Evolutionary conservation across 2,329 filamentous ascomycete genomes (phyloP), one percentile per base, ranked within the genome.

Genomic region (Talaromyces albobiverticillius): DNA sequence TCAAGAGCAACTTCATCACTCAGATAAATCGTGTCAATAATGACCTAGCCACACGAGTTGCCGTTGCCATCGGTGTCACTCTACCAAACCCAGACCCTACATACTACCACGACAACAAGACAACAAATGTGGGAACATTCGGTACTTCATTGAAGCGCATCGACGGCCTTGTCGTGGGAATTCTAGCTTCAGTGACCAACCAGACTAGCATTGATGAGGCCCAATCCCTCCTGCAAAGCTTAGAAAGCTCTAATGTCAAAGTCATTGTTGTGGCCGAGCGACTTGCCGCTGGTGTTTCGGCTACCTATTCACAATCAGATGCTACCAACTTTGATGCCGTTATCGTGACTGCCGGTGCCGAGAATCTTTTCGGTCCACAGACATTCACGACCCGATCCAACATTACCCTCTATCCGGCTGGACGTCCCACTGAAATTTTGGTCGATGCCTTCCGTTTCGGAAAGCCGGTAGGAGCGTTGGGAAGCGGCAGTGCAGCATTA

Each of bases 101-200:
- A 0, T 90, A 79, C 72, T 90, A 90, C 71, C 83, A 89, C 67
- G 71, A 83, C 68, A 89, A 89, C 71, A 83, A 71, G 7, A 90
- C 87, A 0, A 71, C 69, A 4, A 79, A 79, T 20, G 74, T 90
- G 38, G 82, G 82, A 51, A 81, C 84, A 34, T 84, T 86, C 53
- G 79, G 79, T 46, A 70, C 72, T 42, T 78, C 78, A 3, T 76
- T 90, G 2, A 76, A 81, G 1, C 83, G 77, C 16, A 78, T 90
- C 46, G 82, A 82, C 8, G 82, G 81, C 0, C 73, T 90, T 2
- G 83, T 79, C 40, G 80, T 90, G 22, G 87, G 82, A 10, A 78
- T 89, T 26, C 73, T 90, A 16, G 73, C 80, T 0, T 81, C 75
- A 1, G 75, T 73, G 3, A 63, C 67, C 11, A 73, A 71, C 0